These are phyloP conservation scores for Blakeslea trispora DNA, from an alignment of 371 early-diverging fungal genomes.

Conservation along the genomic window DNA sequence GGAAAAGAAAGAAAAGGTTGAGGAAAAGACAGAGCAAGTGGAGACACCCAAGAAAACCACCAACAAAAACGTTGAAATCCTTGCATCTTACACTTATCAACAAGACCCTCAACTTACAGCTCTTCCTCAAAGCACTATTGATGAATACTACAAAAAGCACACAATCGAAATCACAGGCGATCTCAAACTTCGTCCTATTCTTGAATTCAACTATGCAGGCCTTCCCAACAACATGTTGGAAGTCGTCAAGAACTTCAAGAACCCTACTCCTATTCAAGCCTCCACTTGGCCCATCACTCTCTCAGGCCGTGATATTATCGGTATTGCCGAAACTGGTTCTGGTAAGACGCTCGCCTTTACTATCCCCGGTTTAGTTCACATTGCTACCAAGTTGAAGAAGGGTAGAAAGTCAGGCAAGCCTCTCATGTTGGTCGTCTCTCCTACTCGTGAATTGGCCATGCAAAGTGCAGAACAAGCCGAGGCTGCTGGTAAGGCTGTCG, in stretches of 20 bases:
- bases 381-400: constrained; percentile 56
- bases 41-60: constrained; percentile 14
- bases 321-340: constrained; percentile 87
- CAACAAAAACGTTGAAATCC: constrained; percentile 26
- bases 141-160: constrained; percentile 68
- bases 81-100: constrained; percentile 40
- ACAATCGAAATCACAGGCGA: constrained; percentile 68
- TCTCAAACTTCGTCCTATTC: constrained; percentile 70
- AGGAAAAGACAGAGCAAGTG: constrained; percentile 30
- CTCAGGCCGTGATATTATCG: constrained; percentile 74
- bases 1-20: constrained; percentile 43
- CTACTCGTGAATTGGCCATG: constrained; percentile 95
- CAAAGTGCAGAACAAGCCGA: constrained; percentile 82
- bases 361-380: constrained; percentile 86
- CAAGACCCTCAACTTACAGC: constrained; percentile 35
- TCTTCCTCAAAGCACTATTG: constrained; percentile 43
- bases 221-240: constrained; percentile 73
- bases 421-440: constrained; percentile 83
- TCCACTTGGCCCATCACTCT: constrained; percentile 86
- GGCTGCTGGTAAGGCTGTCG: constrained; percentile 69
- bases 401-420: constrained; percentile 43
- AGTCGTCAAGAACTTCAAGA: constrained; percentile 81
- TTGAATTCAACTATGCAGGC: constrained; percentile 75
- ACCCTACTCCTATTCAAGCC: constrained; percentile 97
- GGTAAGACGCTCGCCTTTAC: constrained; percentile 96